Base-by-base conservation (phyloP, 2,329 filamentous ascomycete species). In the Trichoderma sp. region DNA sequence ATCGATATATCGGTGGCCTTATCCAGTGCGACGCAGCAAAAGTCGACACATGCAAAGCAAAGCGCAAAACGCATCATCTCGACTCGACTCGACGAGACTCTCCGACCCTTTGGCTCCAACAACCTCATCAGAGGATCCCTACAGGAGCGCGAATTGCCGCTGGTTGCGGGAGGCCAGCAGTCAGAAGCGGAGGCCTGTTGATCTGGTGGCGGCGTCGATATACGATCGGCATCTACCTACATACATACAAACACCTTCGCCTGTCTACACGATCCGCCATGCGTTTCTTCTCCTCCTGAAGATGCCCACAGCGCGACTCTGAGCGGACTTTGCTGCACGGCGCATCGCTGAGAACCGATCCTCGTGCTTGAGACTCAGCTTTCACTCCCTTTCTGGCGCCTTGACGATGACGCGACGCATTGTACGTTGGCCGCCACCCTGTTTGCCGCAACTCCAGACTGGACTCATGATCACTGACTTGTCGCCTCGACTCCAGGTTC, bases 401-500 rank as follows among this genome's bases (percentile, higher is more conserved):
- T 55, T 56, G 70, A 76, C 71, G 71, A 80, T 80, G 77, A 79
- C 79, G 71, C 76, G 79, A 77, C 76, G 79, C 70, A 80, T 80
- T 68, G 79, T 80, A 72, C 70, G 78, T 72, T 54, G 56, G 28
- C 66, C 59, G 55, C 43, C n/a, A 14, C 13, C 16, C 14, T 39
- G 14, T 30, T 46, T 43, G 58, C 51, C 5, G 52, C n/a, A 49
- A 13, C 21, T 6, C 30, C 8, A 30, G 30, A 24, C 32, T 24
- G 24, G 30, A 24, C 32, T 24, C 43, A 14, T 18, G 49, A 52
- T 34, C 32, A 26, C 65, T 67, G 63, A 54, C 68, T 37, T 28
- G 49, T 52, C 66, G 24, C 11, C 43, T 24, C 39, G 5, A 51
- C 16, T 70, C 18, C n/a, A 89, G 86, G 84, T 88, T 73, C 86